These are phyloP conservation scores for Kwoniella europaea DNA, from an alignment of 768 basidiomycete species.

Conservation along the genomic window DNA sequence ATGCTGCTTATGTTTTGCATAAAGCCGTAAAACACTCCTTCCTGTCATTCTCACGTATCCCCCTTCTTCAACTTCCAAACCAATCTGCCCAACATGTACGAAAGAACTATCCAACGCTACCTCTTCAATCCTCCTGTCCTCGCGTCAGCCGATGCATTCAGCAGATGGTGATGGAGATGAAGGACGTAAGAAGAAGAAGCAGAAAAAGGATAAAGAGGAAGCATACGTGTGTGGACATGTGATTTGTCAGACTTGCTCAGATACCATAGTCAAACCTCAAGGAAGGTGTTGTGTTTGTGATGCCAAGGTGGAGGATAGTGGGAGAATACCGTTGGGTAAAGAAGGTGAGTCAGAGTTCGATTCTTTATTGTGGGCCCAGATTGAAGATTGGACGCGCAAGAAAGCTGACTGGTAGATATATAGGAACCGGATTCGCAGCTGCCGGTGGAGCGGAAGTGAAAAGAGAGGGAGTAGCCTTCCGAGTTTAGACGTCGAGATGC, in stretches of 20 bases:
- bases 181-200: conserved; percentile 45
- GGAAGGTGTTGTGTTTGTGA: conserved; percentile 90
- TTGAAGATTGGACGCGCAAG: background rate
- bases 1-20: no score
- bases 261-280: conserved; percentile 77
- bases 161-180: conserved; percentile 25
- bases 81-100: conserved; percentile 56
- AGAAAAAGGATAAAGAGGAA: conserved; percentile 48
- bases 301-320: conserved; percentile 66
- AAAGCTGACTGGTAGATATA: conserved; percentile 4
- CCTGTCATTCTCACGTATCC: conserved; percentile 77
- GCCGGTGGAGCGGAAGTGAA: conserved; percentile 92
- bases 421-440: conserved; percentile 90
- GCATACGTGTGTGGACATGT: conserved; percentile 76
- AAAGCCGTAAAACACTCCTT: conserved; percentile 78
- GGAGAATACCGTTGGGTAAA: conserved; percentile 80
- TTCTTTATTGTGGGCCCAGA: background rate
- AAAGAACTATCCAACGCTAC: conserved; percentile 68
- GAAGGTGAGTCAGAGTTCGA: conserved; percentile 68
- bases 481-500: conserved; percentile 64
- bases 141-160: conserved; percentile 30
- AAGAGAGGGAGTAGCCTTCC: conserved; percentile 80
- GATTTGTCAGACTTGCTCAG: conserved; percentile 85
- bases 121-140: conserved; percentile 86
- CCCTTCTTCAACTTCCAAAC: conserved; percentile 40